Conservation (phyloP, 2,329 filamentous ascomycete genomes). For the Ceratocystiopsis minuta region DNA sequence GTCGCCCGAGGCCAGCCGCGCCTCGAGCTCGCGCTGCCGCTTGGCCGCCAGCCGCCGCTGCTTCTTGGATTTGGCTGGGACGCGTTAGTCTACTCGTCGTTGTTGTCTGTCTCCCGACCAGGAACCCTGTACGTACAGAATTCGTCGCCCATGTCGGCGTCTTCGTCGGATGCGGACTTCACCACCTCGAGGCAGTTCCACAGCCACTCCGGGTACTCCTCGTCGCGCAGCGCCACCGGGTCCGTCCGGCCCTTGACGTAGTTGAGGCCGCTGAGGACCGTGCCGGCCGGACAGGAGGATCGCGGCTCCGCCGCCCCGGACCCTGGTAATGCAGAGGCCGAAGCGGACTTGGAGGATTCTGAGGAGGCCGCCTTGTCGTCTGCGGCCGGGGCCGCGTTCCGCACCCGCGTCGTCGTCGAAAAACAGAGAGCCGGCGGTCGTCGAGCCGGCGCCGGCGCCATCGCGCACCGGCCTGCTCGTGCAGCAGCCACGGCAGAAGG, state of each 20-base stretch:
- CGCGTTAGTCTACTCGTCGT: not conserved
- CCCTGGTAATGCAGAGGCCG: too few species aligned
- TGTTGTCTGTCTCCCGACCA: too few species aligned
- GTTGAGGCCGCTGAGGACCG: slow-evolving; percentile 54
- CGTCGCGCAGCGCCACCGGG: slow-evolving; percentile 55
- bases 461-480: too few species aligned
- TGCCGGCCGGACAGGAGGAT: slow-evolving; percentile 47
- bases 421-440: too few species aligned
- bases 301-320: slow-evolving; percentile 9
- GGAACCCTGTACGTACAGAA: slow-evolving; percentile 65
- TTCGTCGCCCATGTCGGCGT: slow-evolving; percentile 47
- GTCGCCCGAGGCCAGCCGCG: slow-evolving; percentile 45
- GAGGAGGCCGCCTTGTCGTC: slow-evolving; percentile 8
- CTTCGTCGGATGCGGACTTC: slow-evolving; percentile 30
- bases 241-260: slow-evolving; percentile 57
- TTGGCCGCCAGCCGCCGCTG: slow-evolving; percentile 55
- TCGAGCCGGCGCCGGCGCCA: too few species aligned
- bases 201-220: slow-evolving; percentile 65
- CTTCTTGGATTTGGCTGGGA: slow-evolving; percentile 65
- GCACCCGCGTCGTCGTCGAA: slow-evolving; percentile 5
- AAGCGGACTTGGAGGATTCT: too few species aligned
- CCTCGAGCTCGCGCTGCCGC: slow-evolving; percentile 36
- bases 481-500: too few species aligned
- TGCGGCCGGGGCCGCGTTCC: slow-evolving; percentile 10
- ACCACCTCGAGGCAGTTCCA: slow-evolving; percentile 53